These are phyloP conservation scores for Dactylonectria macrodidyma DNA, from an alignment of 2,329 filamentous ascomycete species.

Conservation along the genomic window DNA sequence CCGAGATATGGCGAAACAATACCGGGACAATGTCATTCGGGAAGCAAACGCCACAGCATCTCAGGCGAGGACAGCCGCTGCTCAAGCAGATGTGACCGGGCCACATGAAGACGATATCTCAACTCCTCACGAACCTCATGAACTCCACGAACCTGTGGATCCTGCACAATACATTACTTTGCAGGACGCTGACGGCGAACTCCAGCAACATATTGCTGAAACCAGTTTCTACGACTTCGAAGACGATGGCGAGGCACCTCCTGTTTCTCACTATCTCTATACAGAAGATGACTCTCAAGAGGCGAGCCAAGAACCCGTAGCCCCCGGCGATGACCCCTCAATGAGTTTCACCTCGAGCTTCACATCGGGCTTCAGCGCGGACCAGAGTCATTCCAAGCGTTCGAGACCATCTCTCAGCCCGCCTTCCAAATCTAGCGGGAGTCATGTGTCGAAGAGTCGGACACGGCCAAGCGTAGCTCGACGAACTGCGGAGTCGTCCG, in stretches of 20 bases:
- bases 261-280: background rate
- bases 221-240: no score
- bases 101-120: no score
- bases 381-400: background rate
- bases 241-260: background rate
- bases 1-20: background rate
- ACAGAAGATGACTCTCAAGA: background rate
- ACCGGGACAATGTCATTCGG: background rate
- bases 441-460: background rate
- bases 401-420: background rate
- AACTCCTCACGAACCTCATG: no score
- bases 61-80: no score
- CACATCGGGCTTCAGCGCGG: background rate
- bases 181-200: no score
- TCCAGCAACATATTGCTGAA: no score
- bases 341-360: background rate
- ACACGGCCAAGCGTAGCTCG: background rate
- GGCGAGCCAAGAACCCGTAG: background rate
- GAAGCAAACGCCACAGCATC: no score
- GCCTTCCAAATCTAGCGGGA: background rate
- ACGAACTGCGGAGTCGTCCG: slow-evolving; percentile 1
- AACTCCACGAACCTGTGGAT: no score
- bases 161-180: no score
- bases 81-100: no score
- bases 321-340: background rate